phyloP scores from a whole-genome alignment of 2,329 filamentous ascomycete genomes.

The Sarocladium brachiariae region DNA sequence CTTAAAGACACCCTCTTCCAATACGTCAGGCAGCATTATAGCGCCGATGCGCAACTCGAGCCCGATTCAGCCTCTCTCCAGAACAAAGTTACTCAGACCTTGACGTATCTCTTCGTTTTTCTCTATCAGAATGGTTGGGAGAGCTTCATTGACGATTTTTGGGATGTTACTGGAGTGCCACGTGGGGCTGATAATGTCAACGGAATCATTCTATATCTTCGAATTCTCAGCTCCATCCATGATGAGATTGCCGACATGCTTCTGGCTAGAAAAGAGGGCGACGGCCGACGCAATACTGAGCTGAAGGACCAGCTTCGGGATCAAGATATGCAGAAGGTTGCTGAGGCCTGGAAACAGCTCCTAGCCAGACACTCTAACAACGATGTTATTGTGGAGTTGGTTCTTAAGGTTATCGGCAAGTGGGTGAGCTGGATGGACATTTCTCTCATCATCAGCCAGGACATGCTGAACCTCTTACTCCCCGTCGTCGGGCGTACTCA shows the following conservation, averaged over 20 bases:
- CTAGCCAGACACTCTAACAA: constrained; percentile 69
- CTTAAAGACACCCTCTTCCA: constrained; percentile 76
- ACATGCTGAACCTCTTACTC: constrained; percentile 78
- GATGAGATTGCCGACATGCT: constrained; percentile 96
- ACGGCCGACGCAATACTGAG: constrained; percentile 79
- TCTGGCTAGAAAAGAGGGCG: constrained; percentile 67
- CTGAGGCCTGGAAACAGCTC: constrained; percentile 86
- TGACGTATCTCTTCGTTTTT: constrained; percentile 87
- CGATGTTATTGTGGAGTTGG: constrained; percentile 74
- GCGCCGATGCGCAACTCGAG: constrained; percentile 46
- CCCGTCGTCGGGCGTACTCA: constrained; percentile 75
- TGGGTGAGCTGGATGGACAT: constrained; percentile 99
- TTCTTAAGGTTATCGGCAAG: constrained; percentile 83
- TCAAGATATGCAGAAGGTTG: constrained; percentile 83
- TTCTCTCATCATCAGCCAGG: constrained; percentile 81
- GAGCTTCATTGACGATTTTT: constrained; percentile 84
- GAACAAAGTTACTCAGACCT: constrained; percentile 93
- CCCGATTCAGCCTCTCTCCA: constrained; percentile 73
- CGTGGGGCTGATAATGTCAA: constrained; percentile 62
- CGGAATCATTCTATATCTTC: constrained; percentile 81
- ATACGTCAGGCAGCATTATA: constrained; percentile 74
- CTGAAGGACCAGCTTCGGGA: constrained; percentile 86
- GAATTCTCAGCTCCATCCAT: constrained; percentile 82
- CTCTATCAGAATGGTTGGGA: constrained; percentile 85
- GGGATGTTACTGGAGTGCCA: constrained; percentile 61